phyloP scores from a whole-genome alignment of 208 protist genomes.

The Trypanosoma boissoni region DNA sequence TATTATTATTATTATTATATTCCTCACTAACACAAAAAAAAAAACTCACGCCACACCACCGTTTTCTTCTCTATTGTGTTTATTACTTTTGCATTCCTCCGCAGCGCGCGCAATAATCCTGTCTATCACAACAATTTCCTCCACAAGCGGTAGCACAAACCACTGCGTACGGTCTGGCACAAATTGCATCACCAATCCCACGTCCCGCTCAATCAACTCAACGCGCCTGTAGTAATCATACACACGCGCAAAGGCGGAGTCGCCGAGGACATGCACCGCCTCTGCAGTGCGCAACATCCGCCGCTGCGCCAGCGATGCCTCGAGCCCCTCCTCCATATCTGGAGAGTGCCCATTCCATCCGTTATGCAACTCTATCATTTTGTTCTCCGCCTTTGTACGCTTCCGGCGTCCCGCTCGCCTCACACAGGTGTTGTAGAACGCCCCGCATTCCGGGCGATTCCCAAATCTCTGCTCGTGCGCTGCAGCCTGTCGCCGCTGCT shows the following conservation, averaged over 20 bases:
- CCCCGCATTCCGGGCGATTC: neutral
- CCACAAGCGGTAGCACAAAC: slow-evolving; percentile 63
- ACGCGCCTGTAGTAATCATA: slow-evolving; percentile 70
- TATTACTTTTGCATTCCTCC: too few species aligned
- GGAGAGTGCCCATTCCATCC: neutral
- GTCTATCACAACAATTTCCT: slow-evolving; percentile 78
- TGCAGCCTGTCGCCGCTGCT: slow-evolving; percentile 33
- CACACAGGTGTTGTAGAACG: neutral
- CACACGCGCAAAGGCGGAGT: slow-evolving; percentile 32
- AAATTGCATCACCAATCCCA: slow-evolving; percentile 43
- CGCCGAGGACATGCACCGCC: slow-evolving; percentile 30
- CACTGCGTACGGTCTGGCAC: slow-evolving; percentile 65
- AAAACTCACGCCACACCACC: neutral
- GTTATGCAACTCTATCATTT: neutral
- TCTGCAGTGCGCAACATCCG: slow-evolving; percentile 30
- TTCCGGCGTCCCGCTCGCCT: too few species aligned
- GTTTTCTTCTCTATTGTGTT: neutral
- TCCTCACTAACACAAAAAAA: neutral
- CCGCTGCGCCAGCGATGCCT: slow-evolving; percentile 33
- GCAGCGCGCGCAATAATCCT: slow-evolving; percentile 34
- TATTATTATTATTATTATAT: too few species aligned
- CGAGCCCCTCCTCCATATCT: slow-evolving; percentile 5
- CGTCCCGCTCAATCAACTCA: slow-evolving; percentile 52
- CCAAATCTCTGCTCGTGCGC: slow-evolving; percentile 24
- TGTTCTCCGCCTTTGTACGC: too few species aligned